phyloP scores from a whole-genome alignment of 148 eudicot genomes.

The Vaccinium myrtillus region DNA sequence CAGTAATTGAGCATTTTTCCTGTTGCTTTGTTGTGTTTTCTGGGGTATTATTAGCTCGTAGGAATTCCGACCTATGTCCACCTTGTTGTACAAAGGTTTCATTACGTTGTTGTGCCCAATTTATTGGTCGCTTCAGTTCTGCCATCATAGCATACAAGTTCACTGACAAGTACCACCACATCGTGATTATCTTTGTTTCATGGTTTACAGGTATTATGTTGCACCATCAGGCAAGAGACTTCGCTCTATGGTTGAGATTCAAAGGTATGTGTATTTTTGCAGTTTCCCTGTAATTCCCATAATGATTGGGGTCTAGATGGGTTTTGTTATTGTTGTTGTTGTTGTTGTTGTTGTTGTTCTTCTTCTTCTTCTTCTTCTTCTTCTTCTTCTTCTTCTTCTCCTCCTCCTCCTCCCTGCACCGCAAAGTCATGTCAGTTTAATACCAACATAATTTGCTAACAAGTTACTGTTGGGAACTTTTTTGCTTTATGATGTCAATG shows the following conservation, averaged over 20 bases:
- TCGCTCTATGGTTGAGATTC: slow-evolving; percentile 84
- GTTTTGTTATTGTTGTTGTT: background rate
- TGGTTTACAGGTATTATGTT: slow-evolving; percentile 70
- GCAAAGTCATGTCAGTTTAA: background rate
- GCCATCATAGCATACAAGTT: background rate
- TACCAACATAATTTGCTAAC: background rate
- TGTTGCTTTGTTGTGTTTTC: too few relatives aligned
- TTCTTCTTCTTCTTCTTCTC: too few relatives aligned
- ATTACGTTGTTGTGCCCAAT: background rate
- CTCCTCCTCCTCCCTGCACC: too few relatives aligned
- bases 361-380: background rate
- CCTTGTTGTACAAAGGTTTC: background rate
- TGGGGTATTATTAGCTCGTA: too few relatives aligned
- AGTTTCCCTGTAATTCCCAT: background rate
- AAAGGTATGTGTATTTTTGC: slow-evolving; percentile 44
- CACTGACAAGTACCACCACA: background rate
- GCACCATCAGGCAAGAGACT: slow-evolving; percentile 83
- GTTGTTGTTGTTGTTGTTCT: background rate
- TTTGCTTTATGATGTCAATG: background rate
- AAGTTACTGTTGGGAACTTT: too few relatives aligned
- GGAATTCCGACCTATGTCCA: background rate
- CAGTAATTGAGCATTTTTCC: too few relatives aligned
- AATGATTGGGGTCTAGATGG: too few relatives aligned
- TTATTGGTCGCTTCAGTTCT: background rate
- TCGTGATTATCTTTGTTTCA: background rate